Base-by-base conservation (phyloP, 257 asterid species). In the Lycium ferocissimum region DNA sequence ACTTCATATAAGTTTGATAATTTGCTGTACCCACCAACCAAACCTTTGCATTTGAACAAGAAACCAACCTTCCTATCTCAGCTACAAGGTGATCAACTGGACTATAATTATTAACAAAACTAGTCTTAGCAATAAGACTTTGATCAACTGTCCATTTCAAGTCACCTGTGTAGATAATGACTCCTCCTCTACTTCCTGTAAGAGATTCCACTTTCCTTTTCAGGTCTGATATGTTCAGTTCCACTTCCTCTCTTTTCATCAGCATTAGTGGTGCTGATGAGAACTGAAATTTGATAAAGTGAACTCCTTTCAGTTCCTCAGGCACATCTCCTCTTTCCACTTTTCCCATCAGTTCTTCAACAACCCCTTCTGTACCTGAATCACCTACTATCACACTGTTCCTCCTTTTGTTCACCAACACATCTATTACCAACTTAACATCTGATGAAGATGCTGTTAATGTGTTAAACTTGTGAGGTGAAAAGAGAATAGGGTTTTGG, bases 1-100 rank as follows among this genome's bases (percentile, higher is more conserved):
- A 92, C 84, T 90, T 94, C 66, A 88, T 90, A 47, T 91, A 94
- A 1, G 98, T 93, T 81, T 92, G 97, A 61, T 91, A 91, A 90
- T 88, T 89, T 4, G 98, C 98, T 37, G 88, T 92, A 9, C 90
- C 97, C 86, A 94, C 87, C 22, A 94, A 63, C 97, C 98, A 94
- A 67, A 94, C 94, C 89, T 85, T 93, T 37, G 83, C 70, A 49
- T 80, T 89, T 7, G 88, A 91, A 38, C 85, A 89, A 53, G 91
- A 87, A 10, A 92, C 6, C 81, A 94, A 53, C 85, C 86, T 92
- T 37, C 95, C 97, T 2, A 94, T 89, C 90, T 92, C 97, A 1
- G 82, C 83, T 26, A 92, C 88, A 56, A 94, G 83, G 80, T 92
- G 92, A 83, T 92, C 90, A 83, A 92, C 91, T 8, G 96, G 93